A percentile compares a stretch with the other conserved stretches of the same genome.
These are phyloP conservation scores for Annulohypoxylon stygium DNA, from an alignment of 495 filamentous ascomycete species.

Conservation along the genomic window DNA sequence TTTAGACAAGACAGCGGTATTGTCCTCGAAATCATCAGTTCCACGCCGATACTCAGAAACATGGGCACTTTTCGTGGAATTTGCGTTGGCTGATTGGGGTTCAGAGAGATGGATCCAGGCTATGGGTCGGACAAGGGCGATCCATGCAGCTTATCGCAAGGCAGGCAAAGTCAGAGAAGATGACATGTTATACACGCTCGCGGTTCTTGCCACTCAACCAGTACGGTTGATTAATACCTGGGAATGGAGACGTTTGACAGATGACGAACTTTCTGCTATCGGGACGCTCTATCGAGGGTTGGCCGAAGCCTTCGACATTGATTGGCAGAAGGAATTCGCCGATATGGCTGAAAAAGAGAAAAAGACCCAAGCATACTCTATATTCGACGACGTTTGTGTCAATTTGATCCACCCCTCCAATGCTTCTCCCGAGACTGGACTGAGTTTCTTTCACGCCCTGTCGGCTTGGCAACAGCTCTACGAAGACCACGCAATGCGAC, in stretches of 20 bases:
- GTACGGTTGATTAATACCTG: neutral
- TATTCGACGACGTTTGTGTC: neutral
- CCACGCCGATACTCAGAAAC: neutral
- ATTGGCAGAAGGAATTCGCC: neutral
- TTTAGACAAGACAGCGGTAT: neutral
- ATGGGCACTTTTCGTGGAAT: neutral
- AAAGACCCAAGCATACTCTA: neutral
- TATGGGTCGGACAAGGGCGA: neutral
- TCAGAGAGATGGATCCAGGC: neutral
- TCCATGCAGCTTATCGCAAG: neutral
- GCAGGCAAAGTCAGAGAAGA: neutral
- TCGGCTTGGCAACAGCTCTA: neutral
- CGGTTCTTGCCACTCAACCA: neutral
- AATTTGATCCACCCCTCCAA: neutral
- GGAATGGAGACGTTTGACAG: neutral
- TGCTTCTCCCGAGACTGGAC: neutral
- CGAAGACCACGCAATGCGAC: neutral
- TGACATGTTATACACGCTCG: neutral
- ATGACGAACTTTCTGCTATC: neutral
- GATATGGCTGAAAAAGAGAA: neutral
- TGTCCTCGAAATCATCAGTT: neutral
- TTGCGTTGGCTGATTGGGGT: neutral
- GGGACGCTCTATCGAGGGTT: neutral
- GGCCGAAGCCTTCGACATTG: neutral
- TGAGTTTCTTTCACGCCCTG: neutral